Conservation (phyloP, 208 protist species). For the Wallacemonas sp. region DNA sequence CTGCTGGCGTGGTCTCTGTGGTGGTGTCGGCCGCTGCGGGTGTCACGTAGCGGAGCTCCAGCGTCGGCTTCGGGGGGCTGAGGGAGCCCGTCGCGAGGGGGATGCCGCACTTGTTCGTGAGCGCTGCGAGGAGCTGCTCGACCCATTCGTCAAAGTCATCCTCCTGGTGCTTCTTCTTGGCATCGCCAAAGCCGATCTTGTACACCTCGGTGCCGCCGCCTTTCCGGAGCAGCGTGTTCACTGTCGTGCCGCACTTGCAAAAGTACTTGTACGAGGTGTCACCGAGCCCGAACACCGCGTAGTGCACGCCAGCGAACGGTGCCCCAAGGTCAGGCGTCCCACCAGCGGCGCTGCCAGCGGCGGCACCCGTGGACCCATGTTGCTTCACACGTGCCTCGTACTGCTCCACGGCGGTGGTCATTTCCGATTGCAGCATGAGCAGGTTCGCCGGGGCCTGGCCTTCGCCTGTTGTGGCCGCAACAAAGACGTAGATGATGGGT, state of each 20-base stretch:
- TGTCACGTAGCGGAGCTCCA: slow-evolving; percentile 30
- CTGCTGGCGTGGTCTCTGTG: too few relatives aligned
- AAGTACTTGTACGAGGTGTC: slow-evolving; percentile 97
- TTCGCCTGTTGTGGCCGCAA: slow-evolving; percentile 69
- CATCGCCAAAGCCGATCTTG: slow-evolving; percentile 66
- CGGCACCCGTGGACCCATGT: too few relatives aligned
- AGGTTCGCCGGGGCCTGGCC: slow-evolving; percentile 73
- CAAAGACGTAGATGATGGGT: slow-evolving; percentile 50
- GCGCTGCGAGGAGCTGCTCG: slow-evolving; percentile 45
- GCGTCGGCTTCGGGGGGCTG: slow-evolving; percentile 43
- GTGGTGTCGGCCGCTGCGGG: not conserved
- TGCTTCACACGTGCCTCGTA: too few relatives aligned
- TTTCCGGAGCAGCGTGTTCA: slow-evolving; percentile 51
- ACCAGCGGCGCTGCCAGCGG: too few relatives aligned
- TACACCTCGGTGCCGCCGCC: slow-evolving; percentile 58
- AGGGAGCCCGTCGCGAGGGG: slow-evolving; percentile 20
- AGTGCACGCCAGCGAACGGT: slow-evolving; percentile 63
- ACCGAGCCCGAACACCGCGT: slow-evolving; percentile 93
- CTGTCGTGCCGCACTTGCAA: slow-evolving; percentile 55
- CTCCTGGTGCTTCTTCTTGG: slow-evolving; percentile 44
- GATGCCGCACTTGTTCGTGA: slow-evolving; percentile 41
- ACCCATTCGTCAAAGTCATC: slow-evolving; percentile 79
- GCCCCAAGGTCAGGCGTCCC: too few relatives aligned
- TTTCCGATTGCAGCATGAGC: slow-evolving; percentile 49
- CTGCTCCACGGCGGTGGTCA: slow-evolving; percentile 31